phyloP scores from a whole-genome alignment of 148 eudicot genomes.

The Cornus suecica region DNA sequence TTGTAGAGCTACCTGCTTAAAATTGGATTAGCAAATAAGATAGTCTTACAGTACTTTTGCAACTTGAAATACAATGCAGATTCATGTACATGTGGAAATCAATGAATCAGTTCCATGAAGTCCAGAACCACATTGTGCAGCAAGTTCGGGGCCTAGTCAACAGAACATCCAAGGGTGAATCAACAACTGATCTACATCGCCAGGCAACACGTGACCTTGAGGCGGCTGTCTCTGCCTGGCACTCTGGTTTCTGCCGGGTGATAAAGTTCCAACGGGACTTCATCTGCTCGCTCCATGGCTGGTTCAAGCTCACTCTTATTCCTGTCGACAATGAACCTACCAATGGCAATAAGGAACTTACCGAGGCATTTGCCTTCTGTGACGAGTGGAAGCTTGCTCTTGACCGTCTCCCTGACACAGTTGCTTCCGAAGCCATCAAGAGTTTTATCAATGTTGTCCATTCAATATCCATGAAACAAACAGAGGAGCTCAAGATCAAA shows the following conservation, averaged over 20 bases:
- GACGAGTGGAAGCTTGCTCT: slow-evolving; percentile 97
- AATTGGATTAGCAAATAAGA: not conserved
- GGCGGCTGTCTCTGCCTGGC: slow-evolving; percentile 92
- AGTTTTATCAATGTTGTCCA: slow-evolving; percentile 85
- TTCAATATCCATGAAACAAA: slow-evolving; percentile 66
- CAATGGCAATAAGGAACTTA: slow-evolving; percentile 27
- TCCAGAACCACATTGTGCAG: slow-evolving; percentile 90
- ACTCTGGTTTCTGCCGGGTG: slow-evolving; percentile 86
- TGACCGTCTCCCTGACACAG: slow-evolving; percentile 83
- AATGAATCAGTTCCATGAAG: slow-evolving; percentile 88
- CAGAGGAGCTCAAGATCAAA: slow-evolving; percentile 75
- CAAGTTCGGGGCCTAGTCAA: slow-evolving; percentile 89
- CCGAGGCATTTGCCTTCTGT: slow-evolving; percentile 54
- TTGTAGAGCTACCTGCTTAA: not conserved
- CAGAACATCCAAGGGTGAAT: slow-evolving; percentile 49
- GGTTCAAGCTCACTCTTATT: slow-evolving; percentile 75
- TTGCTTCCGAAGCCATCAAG: slow-evolving; percentile 94
- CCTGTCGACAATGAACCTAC: slow-evolving; percentile 50
- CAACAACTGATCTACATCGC: slow-evolving; percentile 89
- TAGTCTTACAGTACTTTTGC: not conserved
- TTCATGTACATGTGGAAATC: slow-evolving; percentile 99
- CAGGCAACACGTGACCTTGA: slow-evolving; percentile 96
- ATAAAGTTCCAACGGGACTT: slow-evolving; percentile 82
- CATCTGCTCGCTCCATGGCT: slow-evolving; percentile 79
- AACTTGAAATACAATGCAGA: slow-evolving; percentile 36